Evolutionary conservation across 805 yeast species (phyloP), one percentile per base, ranked within the genome.

Genomic region (Saturnispora bothae): DNA sequence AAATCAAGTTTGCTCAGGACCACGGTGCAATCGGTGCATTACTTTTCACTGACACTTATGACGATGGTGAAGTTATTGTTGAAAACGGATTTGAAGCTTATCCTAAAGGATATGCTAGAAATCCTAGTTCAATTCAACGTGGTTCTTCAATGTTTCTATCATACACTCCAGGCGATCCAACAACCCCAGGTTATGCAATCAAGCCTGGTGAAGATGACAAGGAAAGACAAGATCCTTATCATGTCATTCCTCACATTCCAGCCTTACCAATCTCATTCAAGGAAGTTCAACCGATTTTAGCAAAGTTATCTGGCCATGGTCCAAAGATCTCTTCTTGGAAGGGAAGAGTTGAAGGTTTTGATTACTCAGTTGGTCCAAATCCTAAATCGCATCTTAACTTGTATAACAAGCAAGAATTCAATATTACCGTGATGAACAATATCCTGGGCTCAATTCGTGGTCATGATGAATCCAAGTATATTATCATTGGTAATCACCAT

Each of bases 91-190:
- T 64, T 51, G 57, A 68, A 46, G 61, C 83, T 2, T 82, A 82
- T 48, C 94, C 92, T 2, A 54, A 73, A 2, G 92, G 92, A 2
- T 81, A 80, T 1, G 86, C 88, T 1, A 67, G 92, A 45, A 76
- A 82, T 52, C 88, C 88, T 27, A 71, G 80, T 5, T 62, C 81
- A 12, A 78, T 83, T 22, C 88, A 82, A 60, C 66, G 92, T 48
- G 92, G 92, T 1, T 75, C 83, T 31, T 82, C 78, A 4, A 74
- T 71, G 54, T 81, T 70, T 50, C 57, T 79, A 23, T 67, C 81
- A 4, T 56, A 54, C 34, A 60, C 65, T 4, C 86, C 88, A 1
- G 92, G 92, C 25, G 92, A 81, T 51, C 92, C 92, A 14, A 71
- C 86, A 0, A 75, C 86, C 1, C 86, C 86, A 1, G 83, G 81